These are phyloP conservation scores for Fonsecaea pugnacius DNA, from an alignment of 2,329 filamentous ascomycete genomes.

Conservation along the genomic window DNA sequence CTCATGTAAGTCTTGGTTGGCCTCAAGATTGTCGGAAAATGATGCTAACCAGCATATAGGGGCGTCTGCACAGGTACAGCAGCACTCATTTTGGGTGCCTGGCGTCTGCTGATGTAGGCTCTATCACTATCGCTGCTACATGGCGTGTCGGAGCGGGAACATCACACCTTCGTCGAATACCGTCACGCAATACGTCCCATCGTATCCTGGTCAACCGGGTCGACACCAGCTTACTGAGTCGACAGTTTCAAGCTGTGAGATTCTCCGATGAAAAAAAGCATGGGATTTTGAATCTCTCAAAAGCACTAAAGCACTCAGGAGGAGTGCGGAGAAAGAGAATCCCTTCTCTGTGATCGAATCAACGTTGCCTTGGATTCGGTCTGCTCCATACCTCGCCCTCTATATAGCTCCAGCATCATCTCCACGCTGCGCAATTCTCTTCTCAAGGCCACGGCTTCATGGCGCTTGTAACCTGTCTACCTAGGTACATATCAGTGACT, in stretches of 20 bases:
- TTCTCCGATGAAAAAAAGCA: neutral
- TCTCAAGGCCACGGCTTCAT: neutral
- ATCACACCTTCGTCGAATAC: neutral
- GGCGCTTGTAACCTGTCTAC: neutral
- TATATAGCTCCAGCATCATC: neutral
- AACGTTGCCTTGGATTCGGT: neutral
- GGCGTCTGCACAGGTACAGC: slow-evolving; percentile 70
- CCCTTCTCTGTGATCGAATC: neutral
- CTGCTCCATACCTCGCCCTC: neutral
- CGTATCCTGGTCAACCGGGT: neutral
- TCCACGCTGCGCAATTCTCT: neutral
- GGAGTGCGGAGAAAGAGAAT: neutral
- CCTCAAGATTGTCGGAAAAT: neutral
- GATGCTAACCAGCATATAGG: slow-evolving; percentile 47
- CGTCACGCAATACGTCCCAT: neutral
- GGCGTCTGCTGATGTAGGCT: slow-evolving; percentile 66
- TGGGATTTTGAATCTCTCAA: neutral
- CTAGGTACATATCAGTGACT: neutral
- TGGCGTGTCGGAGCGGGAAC: neutral
- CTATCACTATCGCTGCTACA: neutral
- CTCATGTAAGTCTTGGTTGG: slow-evolving; percentile 75
- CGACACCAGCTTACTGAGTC: neutral
- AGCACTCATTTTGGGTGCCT: slow-evolving; percentile 69
- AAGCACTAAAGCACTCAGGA: neutral
- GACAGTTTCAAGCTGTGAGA: neutral